Evolutionary conservation across 176 grass and related monocot genomes (phyloP).

Genomic region (Aechmea fasciata): DNA sequence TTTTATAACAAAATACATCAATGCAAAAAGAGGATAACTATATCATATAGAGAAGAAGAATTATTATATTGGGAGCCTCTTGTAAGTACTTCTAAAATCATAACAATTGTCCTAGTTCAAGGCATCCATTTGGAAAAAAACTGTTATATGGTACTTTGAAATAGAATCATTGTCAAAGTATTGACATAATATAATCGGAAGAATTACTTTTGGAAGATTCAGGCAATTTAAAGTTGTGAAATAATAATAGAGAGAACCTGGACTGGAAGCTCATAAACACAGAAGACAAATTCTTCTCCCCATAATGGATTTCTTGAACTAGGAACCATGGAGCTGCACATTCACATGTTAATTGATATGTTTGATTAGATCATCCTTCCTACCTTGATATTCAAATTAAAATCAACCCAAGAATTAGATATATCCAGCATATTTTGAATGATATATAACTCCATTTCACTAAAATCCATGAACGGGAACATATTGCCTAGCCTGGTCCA

Average conservation of each 20-base stretch:
- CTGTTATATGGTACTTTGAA: not conserved
- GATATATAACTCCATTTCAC: not conserved
- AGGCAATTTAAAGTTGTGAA: not conserved
- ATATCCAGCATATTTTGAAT: not conserved
- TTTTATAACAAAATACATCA: too few relatives aligned
- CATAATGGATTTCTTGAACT: slow-evolving; percentile 77
- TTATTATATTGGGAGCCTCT: too few relatives aligned
- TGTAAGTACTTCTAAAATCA: too few relatives aligned
- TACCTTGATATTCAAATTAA: not conserved
- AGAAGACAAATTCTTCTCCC: slow-evolving; percentile 85
- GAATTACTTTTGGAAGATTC: not conserved
- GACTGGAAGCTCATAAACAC: slow-evolving; percentile 50
- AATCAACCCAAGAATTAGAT: not conserved
- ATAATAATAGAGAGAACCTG: slow-evolving; percentile 39
- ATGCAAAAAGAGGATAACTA: too few relatives aligned
- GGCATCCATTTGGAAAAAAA: not conserved
- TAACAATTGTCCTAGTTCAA: too few relatives aligned
- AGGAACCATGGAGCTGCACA: slow-evolving; percentile 72
- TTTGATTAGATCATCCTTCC: not conserved
- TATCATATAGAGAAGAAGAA: too few relatives aligned
- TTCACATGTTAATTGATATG: not conserved
- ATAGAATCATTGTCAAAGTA: not conserved
- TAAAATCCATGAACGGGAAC: not conserved
- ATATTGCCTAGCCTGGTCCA: too few relatives aligned
- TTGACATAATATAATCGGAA: not conserved